Base-by-base conservation (phyloP, 441 rosid species). In the Erodium moschatum region DNA sequence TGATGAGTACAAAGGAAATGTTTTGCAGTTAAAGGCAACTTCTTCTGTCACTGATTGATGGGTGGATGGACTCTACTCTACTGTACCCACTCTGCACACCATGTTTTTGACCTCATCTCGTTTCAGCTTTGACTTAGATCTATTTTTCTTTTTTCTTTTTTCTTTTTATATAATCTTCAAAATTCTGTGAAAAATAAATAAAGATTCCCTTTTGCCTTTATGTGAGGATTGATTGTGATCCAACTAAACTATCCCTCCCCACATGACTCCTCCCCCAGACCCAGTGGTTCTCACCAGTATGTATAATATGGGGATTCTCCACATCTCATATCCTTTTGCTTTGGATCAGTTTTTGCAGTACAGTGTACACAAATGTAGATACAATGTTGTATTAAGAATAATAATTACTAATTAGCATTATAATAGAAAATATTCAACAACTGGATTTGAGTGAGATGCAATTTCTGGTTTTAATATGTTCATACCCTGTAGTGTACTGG, bases 11-110 rank as follows among this genome's bases (percentile, higher is more conserved):
- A 81, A 54, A 54, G 20, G 83, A 42, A 81, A 74, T 70, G 80
- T 76, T 78, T 77, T 54, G 81, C 74, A 48, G 81, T 74, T 81
- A 76, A 80, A 75, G 76, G 61, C 10, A 67, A 66, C 69, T 75
- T 73, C 74, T 74, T 42, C 13, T 42, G 48, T 42, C 48, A 42
- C 48, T 42, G 48, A 42, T 42, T 42, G 48, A 42, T 42, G 48
- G 13, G 4, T 33, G 38, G 38, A 33, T 33, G 38, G 38, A 33
- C 5, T 33, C 5, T 33, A 9, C 13, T 4, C 9, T 5, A 33
- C 5, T 33, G 2, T 33, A 9, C 13, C 1, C 9, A 0, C 2
- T 24, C 27, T 52, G 58, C 16, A 52, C 19, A n/a, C n/a, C 20
- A 52, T 52, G 58, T n/a, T 52, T 52, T 52, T 54, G 61, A 54